A percentile compares a stretch with the other conserved stretches of the same genome.
phyloP scores from a whole-genome alignment of 148 eudicot species.

The Amaranthus cruentus region DNA sequence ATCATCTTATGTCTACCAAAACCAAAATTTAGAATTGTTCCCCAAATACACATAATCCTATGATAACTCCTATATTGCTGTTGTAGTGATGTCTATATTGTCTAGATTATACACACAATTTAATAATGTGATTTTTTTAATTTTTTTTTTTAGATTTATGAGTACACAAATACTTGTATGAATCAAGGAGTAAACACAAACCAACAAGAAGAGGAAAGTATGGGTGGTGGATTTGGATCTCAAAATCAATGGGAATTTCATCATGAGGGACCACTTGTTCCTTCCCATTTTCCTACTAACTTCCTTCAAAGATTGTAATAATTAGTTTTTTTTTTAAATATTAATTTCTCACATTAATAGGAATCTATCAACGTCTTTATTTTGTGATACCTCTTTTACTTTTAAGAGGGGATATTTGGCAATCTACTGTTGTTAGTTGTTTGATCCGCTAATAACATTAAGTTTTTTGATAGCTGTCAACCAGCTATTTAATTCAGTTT shows the following conservation, averaged over 20 bases:
- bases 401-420: background rate
- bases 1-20: background rate
- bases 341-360: constrained; percentile 3
- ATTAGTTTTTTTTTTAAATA: too few species aligned
- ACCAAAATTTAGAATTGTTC: background rate
- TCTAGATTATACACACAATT: background rate
- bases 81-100: too few species aligned
- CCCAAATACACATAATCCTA: background rate
- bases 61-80: too few species aligned
- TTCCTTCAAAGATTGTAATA: constrained; percentile 16
- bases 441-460: too few species aligned
- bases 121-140: constrained; percentile 6
- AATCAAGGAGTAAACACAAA: constrained; percentile 5
- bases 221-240: constrained; percentile 21
- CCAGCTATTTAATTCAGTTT: too few species aligned
- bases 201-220: constrained; percentile 24
- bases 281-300: constrained; percentile 27
- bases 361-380: constrained; percentile 4
- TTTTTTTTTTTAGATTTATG: constrained; percentile 29
- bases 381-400: background rate
- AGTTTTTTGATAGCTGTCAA: too few species aligned
- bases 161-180: background rate
- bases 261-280: constrained; percentile 21
- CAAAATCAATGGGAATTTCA: constrained; percentile 15
- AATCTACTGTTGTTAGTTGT: background rate